Evolutionary conservation across 495 filamentous ascomycete genomes (phyloP), one percentile per base, ranked within the genome.

Genomic region (Sordaria brevicollis): DNA sequence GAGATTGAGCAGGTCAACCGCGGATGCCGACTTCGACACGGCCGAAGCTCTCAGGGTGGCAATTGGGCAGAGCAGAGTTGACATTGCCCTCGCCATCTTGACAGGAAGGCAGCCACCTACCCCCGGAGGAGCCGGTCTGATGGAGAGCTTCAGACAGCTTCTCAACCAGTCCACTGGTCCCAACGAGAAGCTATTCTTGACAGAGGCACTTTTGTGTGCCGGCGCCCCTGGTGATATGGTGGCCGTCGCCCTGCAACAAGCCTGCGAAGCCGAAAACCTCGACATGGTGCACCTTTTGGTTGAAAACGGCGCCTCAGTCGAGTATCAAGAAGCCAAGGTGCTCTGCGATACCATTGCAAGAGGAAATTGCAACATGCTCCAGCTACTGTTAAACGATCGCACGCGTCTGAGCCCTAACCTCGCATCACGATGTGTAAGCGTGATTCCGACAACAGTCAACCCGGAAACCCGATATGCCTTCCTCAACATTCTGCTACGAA

Each of bases 201-300:
- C 79, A 3, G 83, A 85, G 71, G 76, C 83, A 8, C 70, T 85
- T 4, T 73, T 85, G 7, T 84, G 80, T n/a, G 81, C 81, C 1
- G 83, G 83, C 0, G 82, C 83, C 3, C 71, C 75, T 8, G 83
- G 83, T 8, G 81, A 82, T 39, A 71, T 75, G 2, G 68, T 81
- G 6, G 76, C 82, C 2, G 68, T 75, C 21, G 81, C 83, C 0
- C 70, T 85, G 9, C 65, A 78, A 2, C 78, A 81, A 17, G 79
- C 83, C 9, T 79, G 76, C 69, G 68, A 73, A 2, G 72, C 77
- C 31, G 77, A 79, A 38, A 83, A 80, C 65, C 77, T 80, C 70
- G 81, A 85, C 65, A 81, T 85, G 82, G 77, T 81, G 11, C 74
- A 75, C 49, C 71, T 85, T n/a, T 71, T 85, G 17, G 71, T 84